These are phyloP conservation scores for Lentinus polychrous DNA, from an alignment of 1,284 basidiomycete genomes.

Conservation along the genomic window DNA sequence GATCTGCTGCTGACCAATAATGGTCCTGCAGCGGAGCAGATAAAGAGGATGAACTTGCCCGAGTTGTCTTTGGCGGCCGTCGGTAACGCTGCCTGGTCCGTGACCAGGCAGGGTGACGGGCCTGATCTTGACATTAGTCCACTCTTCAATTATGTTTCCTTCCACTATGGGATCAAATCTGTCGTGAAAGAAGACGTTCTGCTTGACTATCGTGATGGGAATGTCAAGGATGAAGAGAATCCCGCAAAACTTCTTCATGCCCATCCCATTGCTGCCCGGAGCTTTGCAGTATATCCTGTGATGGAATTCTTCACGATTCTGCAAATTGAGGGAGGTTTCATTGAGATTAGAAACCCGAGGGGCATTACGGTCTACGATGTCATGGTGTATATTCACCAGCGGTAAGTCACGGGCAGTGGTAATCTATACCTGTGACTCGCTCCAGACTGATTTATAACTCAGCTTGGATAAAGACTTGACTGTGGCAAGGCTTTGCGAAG, in stretches of 20 bases:
- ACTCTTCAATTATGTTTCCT: background rate
- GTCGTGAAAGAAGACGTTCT: background rate
- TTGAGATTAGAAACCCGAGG: too few species aligned
- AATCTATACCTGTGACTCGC: too few species aligned
- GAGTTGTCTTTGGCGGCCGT: background rate
- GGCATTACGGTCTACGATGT: too few species aligned
- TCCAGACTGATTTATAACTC: too few species aligned
- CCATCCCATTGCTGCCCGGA: constrained; percentile 4
- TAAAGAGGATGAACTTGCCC: background rate
- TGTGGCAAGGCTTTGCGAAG: too few species aligned
- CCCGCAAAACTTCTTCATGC: background rate
- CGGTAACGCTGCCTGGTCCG: background rate
- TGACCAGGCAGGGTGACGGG: background rate
- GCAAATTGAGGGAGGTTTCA: background rate
- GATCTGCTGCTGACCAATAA: background rate
- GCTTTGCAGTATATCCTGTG: constrained; percentile 2
- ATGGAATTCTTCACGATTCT: background rate
- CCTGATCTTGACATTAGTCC: too few species aligned
- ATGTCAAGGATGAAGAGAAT: background rate
- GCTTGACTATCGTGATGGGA: background rate
- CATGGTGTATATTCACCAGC: too few species aligned
- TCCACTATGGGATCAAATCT: background rate
- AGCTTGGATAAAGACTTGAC: too few species aligned
- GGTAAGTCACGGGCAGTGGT: too few species aligned
- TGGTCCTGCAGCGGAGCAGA: background rate